phyloP scores from a whole-genome alignment of 441 rosid genomes.

The Aleurites moluccanus region DNA sequence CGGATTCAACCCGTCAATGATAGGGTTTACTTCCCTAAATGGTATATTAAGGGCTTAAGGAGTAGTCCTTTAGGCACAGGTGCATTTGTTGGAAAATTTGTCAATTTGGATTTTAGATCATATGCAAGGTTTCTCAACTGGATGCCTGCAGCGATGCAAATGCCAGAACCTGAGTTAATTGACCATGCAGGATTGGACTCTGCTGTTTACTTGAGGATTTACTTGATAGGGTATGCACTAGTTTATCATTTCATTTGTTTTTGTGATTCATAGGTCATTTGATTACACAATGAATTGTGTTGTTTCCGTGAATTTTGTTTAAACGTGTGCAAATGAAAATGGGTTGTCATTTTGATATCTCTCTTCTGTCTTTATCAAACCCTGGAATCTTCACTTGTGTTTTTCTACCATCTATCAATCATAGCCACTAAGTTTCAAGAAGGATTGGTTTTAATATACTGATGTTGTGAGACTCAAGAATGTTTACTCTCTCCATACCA shows the following conservation, averaged over 20 bases:
- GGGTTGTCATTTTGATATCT: not conserved
- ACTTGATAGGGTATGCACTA: conserved; percentile 39
- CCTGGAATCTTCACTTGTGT: not conserved
- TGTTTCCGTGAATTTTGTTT: not conserved
- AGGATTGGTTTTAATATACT: not conserved
- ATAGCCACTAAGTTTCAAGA: not conserved
- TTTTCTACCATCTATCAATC: not conserved
- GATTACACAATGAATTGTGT: not conserved
- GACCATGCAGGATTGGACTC: conserved; percentile 60
- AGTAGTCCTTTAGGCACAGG: conserved; percentile 38
- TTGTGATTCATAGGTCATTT: not conserved
- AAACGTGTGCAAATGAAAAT: not conserved
- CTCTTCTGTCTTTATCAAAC: not conserved
- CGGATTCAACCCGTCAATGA: conserved; percentile 58
- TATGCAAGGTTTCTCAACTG: conserved; percentile 43
- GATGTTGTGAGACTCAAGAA: not conserved
- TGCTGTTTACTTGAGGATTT: conserved; percentile 51
- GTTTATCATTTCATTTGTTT: not conserved
- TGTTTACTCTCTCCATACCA: not conserved
- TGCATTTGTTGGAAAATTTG: conserved; percentile 37
- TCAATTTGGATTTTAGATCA: conserved; percentile 47
- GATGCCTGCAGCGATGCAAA: conserved; percentile 55
- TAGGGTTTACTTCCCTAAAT: conserved; percentile 40
- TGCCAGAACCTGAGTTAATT: conserved; percentile 56
- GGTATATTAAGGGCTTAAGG: conserved; percentile 53